phyloP scores from a whole-genome alignment of 2,329 filamentous ascomycete genomes.

The Stagonosporopsis cucurbitacearum region DNA sequence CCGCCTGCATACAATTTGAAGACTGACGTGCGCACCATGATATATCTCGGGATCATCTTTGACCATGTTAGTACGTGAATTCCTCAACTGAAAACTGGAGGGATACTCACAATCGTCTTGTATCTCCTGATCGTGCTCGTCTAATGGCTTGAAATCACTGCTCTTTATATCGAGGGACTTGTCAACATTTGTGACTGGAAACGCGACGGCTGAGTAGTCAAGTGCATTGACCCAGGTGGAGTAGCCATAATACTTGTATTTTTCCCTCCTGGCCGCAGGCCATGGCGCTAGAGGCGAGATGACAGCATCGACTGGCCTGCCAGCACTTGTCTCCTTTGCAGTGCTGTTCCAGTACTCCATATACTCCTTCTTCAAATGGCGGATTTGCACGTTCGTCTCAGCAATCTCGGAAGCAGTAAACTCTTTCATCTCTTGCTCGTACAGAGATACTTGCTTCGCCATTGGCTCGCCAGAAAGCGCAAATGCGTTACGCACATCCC shows the following conservation, averaged over 20 bases:
- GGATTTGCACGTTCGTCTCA: slow-evolving; percentile 39
- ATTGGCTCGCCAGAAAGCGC: slow-evolving; percentile 44
- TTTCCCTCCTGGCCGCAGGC: slow-evolving; percentile 40
- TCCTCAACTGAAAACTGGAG: not conserved
- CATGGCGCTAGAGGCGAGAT: slow-evolving; percentile 48
- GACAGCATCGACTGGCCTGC: slow-evolving; percentile 47
- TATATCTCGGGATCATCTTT: slow-evolving; percentile 51
- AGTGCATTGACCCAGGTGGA: slow-evolving; percentile 39
- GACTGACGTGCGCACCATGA: slow-evolving; percentile 46
- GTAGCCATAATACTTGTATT: slow-evolving; percentile 46
- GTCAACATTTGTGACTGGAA: slow-evolving; percentile 46
- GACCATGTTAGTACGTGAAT: slow-evolving; percentile 8
- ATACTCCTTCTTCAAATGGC: slow-evolving; percentile 42
- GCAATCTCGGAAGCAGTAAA: slow-evolving; percentile 42
- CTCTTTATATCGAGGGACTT: slow-evolving; percentile 37
- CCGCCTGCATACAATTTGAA: slow-evolving; percentile 48
- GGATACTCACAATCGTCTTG: slow-evolving; percentile 38
- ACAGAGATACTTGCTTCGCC: slow-evolving; percentile 34
- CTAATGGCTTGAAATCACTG: slow-evolving; percentile 31
- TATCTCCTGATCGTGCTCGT: slow-evolving; percentile 35
- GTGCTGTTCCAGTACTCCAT: slow-evolving; percentile 50
- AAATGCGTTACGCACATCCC: slow-evolving; percentile 40
- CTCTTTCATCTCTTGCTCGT: slow-evolving; percentile 22
- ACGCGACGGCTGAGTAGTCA: slow-evolving; percentile 43
- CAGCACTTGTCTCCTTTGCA: slow-evolving; percentile 30